phyloP scores from a whole-genome alignment of 2,329 filamentous ascomycete species.

The Alternaria sp. region DNA sequence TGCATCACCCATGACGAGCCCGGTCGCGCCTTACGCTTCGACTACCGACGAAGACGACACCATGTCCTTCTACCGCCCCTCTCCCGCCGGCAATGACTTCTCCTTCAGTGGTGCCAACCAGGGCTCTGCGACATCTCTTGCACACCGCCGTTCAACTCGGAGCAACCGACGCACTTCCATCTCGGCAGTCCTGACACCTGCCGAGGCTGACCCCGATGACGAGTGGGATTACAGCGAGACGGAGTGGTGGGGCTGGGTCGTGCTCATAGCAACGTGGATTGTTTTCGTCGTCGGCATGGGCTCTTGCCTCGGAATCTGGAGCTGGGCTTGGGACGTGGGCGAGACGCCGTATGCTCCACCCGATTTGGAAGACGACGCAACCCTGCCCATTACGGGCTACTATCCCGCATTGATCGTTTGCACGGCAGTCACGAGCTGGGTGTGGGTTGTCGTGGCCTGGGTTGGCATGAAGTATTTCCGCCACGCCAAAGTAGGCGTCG shows the following conservation, averaged over 20 bases:
- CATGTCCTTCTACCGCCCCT: constrained; percentile 63
- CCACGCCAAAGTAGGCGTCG: constrained; percentile 85
- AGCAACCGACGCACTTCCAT: constrained; percentile 31
- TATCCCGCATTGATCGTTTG: constrained; percentile 94
- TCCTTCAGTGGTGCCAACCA: constrained; percentile 37
- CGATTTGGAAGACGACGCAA: constrained; percentile 92
- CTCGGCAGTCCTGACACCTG: constrained; percentile 29
- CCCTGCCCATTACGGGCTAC: constrained; percentile 93
- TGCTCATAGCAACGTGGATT: constrained; percentile 88
- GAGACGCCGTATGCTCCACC: constrained; percentile 95
- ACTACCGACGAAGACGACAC: constrained; percentile 86
- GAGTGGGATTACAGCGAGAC: constrained; percentile 94
- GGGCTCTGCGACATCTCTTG: constrained; percentile 28
- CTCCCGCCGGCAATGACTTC: constrained; percentile 51
- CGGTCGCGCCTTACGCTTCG: constrained; percentile 67
- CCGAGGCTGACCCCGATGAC: constrained; percentile 48
- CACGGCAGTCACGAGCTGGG: constrained; percentile 97
- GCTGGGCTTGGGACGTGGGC: constrained; percentile 98
- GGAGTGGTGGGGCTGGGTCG: constrained; percentile 97
- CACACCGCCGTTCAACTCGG: constrained; percentile 41
- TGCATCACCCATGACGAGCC: constrained; percentile 54
- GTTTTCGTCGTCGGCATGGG: constrained; percentile 98
- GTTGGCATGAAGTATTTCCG: constrained; percentile 99
- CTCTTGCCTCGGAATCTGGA: constrained; percentile 92
- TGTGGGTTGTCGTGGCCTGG: constrained; percentile 98